phyloP scores from a whole-genome alignment of 148 eudicot genomes.

The Polygonum maritimum region DNA sequence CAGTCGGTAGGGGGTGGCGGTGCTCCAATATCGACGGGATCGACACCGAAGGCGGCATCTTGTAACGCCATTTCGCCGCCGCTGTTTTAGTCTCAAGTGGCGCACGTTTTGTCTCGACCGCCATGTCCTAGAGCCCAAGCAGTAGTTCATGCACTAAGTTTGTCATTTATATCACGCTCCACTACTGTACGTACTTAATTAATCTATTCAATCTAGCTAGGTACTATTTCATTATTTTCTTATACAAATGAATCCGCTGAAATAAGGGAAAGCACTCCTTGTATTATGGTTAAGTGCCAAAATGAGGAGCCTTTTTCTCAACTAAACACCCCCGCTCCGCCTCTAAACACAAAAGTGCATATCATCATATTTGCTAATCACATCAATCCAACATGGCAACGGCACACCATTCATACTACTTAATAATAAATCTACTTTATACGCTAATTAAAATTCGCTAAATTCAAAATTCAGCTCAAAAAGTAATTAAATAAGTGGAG shows the following conservation, averaged over 20 bases:
- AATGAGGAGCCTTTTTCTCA: background rate
- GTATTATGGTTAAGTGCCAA: background rate
- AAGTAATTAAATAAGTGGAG: too few species aligned
- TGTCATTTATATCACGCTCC: too few species aligned
- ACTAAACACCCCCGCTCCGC: background rate
- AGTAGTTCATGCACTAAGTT: background rate
- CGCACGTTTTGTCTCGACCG: too few species aligned
- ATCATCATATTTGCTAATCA: too few species aligned
- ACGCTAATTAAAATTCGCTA: too few species aligned
- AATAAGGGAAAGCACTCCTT: background rate
- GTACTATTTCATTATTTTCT: background rate
- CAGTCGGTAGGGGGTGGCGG: background rate
- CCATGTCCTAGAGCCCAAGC: background rate
- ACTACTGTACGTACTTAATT: too few species aligned
- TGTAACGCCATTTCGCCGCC: background rate
- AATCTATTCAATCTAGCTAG: background rate
- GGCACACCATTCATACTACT: too few species aligned
- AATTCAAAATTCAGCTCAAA: too few species aligned
- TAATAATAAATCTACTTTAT: too few species aligned
- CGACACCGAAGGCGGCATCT: background rate
- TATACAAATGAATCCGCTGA: background rate
- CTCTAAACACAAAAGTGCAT: too few species aligned
- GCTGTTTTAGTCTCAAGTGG: background rate
- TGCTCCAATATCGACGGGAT: background rate
- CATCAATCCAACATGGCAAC: too few species aligned